Evolutionary conservation across 805 yeast genomes (phyloP), one percentile per base, ranked within the genome.

Genomic region (Grigorovia jiainica): DNA sequence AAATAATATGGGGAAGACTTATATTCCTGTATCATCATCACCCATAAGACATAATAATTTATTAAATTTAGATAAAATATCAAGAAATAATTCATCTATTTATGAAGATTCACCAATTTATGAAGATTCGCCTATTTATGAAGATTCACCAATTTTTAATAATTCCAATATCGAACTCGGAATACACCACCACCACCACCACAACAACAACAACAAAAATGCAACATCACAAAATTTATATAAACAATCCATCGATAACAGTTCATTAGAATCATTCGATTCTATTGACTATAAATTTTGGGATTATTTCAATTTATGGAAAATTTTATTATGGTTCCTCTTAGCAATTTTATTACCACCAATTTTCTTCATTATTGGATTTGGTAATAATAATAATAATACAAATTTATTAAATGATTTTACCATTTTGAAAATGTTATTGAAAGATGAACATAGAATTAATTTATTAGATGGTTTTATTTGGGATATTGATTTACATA

Each of bases 401-500:
- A n/a, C n/a, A n/a, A 34, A 29, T 2, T 19, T 32, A 4, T 21
- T 57, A 9, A 45, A 56, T 2, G 52, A 53, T 36, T 46, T 49
- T 19, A 46, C 43, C 18, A 25, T 58, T 6, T 43, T 56, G 47
- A 46, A 45, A 34, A 16, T 57, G 42, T 45, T 57, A 11, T 41
- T 54, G 48, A 50, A 45, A 21, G 25, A 41, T 8, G 42, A 52
- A n/a, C 50, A 55, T 36, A 44, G 55, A 34, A 21, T 45, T 4
- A 53, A 46, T 13, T 35, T 54, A 15, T 42, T 54, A 25, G 49
- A 48, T 38, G 61, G 61, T 5, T 58, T 53, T 30, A 36, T 48
- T 8, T 57, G 62, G 62, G 56, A 55, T 29, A 38, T 57, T 2
- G 56, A 55, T 39, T 31, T 58, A 8, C 32, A 27, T 6, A 55